These are phyloP conservation scores for Sedum album DNA, from an alignment of 164 flowering plant genomes.

Conservation along the genomic window DNA sequence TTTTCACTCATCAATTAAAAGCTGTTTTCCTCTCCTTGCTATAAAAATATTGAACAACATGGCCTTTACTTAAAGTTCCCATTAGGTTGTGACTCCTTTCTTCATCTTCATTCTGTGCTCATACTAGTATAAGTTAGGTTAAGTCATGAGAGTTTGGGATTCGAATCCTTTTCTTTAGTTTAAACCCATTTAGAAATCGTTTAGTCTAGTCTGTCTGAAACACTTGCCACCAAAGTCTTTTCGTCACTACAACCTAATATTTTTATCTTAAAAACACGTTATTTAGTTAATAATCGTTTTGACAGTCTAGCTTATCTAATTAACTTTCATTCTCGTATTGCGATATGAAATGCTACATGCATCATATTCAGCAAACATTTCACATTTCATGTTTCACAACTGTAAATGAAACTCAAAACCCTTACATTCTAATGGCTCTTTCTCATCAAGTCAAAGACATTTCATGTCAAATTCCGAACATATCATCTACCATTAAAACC, in stretches of 20 bases:
- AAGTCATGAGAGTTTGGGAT: not conserved
- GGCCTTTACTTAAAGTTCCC: not conserved
- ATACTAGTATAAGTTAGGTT: not conserved
- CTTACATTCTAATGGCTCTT: no score
- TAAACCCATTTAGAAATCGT: not conserved
- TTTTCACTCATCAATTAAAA: conserved; percentile 1
- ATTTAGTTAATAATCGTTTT: no score
- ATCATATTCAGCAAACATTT: no score
- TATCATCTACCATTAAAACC: not conserved
- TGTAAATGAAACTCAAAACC: conserved; percentile 1
- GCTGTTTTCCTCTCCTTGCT: conserved; percentile 7
- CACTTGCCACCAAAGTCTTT: no score
- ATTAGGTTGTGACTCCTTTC: not conserved
- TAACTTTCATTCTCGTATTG: no score
- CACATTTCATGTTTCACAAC: no score
- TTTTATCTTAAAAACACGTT: no score
- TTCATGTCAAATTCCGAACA: not conserved
- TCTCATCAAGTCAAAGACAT: not conserved
- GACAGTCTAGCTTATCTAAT: no score
- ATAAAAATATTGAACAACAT: not conserved
- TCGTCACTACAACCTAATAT: no score
- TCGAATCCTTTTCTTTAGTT: not conserved
- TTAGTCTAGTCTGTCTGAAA: no score
- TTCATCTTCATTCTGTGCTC: not conserved
- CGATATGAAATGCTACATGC: no score